These are phyloP conservation scores for Allium cepa DNA, from an alignment of 106 monocot genomes.

Conservation along the genomic window DNA sequence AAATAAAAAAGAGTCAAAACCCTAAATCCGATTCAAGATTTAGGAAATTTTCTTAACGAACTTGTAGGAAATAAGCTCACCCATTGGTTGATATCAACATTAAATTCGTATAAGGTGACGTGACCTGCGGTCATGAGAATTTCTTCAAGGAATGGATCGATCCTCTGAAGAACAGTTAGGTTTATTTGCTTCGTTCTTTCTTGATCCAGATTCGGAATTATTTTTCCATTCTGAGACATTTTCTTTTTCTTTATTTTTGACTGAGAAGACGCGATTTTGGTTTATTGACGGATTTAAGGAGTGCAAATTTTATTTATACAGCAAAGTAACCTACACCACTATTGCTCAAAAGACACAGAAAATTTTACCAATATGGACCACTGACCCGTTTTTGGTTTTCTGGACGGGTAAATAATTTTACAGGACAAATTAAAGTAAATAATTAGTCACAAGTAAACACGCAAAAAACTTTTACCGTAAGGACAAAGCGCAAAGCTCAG, in stretches of 20 bases:
- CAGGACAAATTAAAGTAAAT: too few species aligned
- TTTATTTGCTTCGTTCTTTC: constrained; percentile 62
- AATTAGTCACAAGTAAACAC: too few species aligned
- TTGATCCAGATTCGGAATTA: constrained; percentile 65
- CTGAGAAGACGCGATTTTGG: too few species aligned
- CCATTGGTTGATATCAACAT: constrained; percentile 76
- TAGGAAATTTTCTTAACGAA: neutral
- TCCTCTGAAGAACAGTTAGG: constrained; percentile 73
- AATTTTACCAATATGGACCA: too few species aligned
- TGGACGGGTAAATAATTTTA: too few species aligned
- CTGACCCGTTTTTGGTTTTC: too few species aligned
- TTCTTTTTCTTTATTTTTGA: neutral
- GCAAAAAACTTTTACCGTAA: too few species aligned
- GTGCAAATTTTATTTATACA: too few species aligned
- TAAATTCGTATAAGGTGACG: constrained; percentile 83
- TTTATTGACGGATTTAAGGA: too few species aligned
- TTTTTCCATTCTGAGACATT: constrained; percentile 31
- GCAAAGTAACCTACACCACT: too few species aligned
- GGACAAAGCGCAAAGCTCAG: too few species aligned
- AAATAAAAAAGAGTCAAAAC: neutral
- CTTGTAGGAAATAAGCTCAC: constrained; percentile 11
- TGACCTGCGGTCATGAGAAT: constrained; percentile 84
- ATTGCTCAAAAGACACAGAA: too few species aligned
- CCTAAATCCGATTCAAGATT: neutral
- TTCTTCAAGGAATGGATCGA: constrained; percentile 79